Base-by-base conservation (phyloP, 495 filamentous ascomycete species). In the Penicillium paradoxum region DNA sequence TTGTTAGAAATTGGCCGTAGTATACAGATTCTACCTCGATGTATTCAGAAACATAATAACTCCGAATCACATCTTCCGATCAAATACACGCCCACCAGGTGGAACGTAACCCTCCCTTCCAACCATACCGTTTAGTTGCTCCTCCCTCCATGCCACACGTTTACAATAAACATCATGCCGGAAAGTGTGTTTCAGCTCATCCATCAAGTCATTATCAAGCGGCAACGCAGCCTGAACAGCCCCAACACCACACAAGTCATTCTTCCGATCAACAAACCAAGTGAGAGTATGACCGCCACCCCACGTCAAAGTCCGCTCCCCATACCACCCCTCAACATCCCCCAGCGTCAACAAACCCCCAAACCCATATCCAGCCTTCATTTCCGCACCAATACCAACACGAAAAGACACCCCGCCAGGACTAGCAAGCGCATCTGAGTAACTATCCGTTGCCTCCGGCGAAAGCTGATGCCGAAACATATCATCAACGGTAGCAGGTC, bases 391-490 rank as follows among this genome's bases (percentile, higher is more conserved):
- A 15, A 53, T 57, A 10, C 70, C 67, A 1, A 69, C 56, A 7
- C 58, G 58, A 19, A 70, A 67, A 30, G 67, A 65, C 7, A n/a
- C 8, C 0, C 66, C 66, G 14, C 41, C 27, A 1, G 63, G 66
- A 46, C 66, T 51, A 6, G 18, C 41, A 1, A 67, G 56, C 14
- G 59, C 59, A 22, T 39, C 41, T 38, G 52, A 47, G 13, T 61
- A 57, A 15, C 57, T 44, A 9, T n/a, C 51, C 3, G 52, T 57
- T 13, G 62, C 59, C 29, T 60, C 40, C 0, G 56, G 49, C 13
- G 69, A 57, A 27, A 83, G 63, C 46, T 80, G 77, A 32, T 77
- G 68, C 19, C 62, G 53, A 59, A 85, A 83, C 67, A 86, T 79
- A 53, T 70, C 60, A 6, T 75, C 69, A 14, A 74, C 70, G 15